Conservation (phyloP, 306 rosid genomes). For the Dicorynia guianensis region DNA sequence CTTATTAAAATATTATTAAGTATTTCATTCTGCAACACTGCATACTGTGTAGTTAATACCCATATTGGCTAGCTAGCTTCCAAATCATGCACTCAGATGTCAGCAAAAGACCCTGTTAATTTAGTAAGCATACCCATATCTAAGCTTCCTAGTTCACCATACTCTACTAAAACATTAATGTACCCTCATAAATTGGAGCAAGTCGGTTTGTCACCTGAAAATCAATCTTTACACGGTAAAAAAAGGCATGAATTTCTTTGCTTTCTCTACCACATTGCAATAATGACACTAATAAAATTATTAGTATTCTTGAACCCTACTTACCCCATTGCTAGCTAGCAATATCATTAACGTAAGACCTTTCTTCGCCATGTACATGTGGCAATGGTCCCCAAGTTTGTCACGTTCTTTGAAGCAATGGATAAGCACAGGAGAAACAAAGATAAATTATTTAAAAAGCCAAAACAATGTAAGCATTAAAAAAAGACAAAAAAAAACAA, state of each 20-base stretch:
- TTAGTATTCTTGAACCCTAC: constrained; percentile 13
- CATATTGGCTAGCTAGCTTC: not conserved
- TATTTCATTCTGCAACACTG: not conserved
- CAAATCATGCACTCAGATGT: too few relatives aligned
- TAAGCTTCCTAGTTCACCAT: too few relatives aligned
- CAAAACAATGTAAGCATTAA: too few relatives aligned
- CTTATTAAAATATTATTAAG: not conserved
- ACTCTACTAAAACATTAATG: too few relatives aligned
- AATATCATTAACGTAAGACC: not conserved
- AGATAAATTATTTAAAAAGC: too few relatives aligned
- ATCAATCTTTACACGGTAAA: too few relatives aligned
- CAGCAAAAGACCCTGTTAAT: too few relatives aligned
- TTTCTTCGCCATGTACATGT: not conserved
- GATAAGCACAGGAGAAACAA: not conserved
- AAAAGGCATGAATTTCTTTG: not conserved
- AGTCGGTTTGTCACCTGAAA: too few relatives aligned
- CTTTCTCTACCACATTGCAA: not conserved
- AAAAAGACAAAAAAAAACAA: too few relatives aligned
- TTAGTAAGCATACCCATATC: too few relatives aligned
- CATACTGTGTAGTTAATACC: not conserved
- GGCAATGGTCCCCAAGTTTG: not conserved
- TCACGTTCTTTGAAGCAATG: not conserved
- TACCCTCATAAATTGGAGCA: too few relatives aligned
- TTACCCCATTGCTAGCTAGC: constrained; percentile 20
- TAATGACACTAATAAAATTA: constrained; percentile 1